Conservation (phyloP, 1,284 basidiomycete species). For the Gymnopus androsaceus region DNA sequence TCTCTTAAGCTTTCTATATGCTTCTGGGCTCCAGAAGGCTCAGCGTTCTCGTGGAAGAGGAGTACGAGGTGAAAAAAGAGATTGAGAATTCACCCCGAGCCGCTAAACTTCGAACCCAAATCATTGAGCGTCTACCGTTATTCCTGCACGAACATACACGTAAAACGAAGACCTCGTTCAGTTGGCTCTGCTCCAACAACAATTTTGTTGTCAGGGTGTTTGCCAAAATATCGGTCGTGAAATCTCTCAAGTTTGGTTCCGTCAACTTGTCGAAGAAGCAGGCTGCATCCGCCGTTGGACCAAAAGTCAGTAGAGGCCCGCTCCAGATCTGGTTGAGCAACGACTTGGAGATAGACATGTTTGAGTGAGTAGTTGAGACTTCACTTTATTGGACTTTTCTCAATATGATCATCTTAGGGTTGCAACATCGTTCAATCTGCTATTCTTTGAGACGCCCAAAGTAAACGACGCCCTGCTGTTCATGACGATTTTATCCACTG, state of each 20-base stretch:
- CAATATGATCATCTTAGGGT: slow-evolving; percentile 51
- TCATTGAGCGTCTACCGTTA: slow-evolving; percentile 87
- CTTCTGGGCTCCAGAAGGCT: slow-evolving; percentile 71
- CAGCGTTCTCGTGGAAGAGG: slow-evolving; percentile 73
- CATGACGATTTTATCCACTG: slow-evolving; percentile 92
- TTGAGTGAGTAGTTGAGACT: slow-evolving; percentile 71
- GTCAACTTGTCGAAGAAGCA: slow-evolving; percentile 53
- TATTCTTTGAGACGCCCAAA: slow-evolving; percentile 75
- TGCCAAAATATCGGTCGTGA: slow-evolving; percentile 61
- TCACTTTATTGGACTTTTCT: neutral
- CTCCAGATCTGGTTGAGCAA: slow-evolving; percentile 79
- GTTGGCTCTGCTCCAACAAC: slow-evolving; percentile 70
- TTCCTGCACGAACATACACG: slow-evolving; percentile 91
- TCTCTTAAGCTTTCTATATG: slow-evolving; percentile 61
- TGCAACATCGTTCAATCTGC: slow-evolving; percentile 75
- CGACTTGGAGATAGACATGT: slow-evolving; percentile 83
- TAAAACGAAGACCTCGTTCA: slow-evolving; percentile 67
- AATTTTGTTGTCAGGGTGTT: slow-evolving; percentile 77
- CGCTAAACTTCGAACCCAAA: slow-evolving; percentile 55
- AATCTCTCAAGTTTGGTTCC: slow-evolving; percentile 56
- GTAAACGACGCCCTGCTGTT: slow-evolving; percentile 85
- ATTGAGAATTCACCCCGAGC: slow-evolving; percentile 50
- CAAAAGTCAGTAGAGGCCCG: slow-evolving; percentile 55
- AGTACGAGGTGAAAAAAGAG: slow-evolving; percentile 65
- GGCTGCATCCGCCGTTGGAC: slow-evolving; percentile 78